Evolutionary conservation across 2,329 filamentous ascomycete genomes (phyloP), one percentile per base, ranked within the genome.

Genomic region (Graphilbum fragrans): DNA sequence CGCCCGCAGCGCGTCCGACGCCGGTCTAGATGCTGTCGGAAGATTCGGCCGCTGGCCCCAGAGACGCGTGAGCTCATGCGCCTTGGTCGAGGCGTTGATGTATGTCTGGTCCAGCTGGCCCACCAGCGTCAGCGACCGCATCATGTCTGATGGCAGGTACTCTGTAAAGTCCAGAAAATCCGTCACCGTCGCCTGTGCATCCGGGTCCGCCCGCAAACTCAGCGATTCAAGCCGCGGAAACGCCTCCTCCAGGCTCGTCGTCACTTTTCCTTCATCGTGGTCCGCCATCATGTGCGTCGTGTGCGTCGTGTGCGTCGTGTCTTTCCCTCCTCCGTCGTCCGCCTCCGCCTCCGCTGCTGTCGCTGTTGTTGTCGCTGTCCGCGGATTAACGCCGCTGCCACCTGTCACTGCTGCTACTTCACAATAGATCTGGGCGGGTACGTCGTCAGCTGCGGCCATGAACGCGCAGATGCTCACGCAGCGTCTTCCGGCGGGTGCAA

Each of bases 81-180:
- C 62, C 20, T 60, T 64, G 41, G 58, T 50, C 12, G 77, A 80
- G 8, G 72, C 67, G 38, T 75, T 61, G n/a, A 61, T 55, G 50
- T 81, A 78, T 16, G 59, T 65, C 47, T 70, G 56, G 55, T 82
- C 77, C 41, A 82, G 74, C 48, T 80, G 70, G 41, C 73, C 71
- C 46, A 83, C 77, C 31, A 82, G 64, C 4, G 74, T 79, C 35
- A 82, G 62, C 20, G 78, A 82, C 43, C 79, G 74, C 47, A 71
- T 65, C 52, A 82, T 71, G 53, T 82, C 79, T 39, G 77, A 74
- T 11, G 78, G 77, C 1, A 82, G 69, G 57, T 82, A 80, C 56
- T 83, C 79, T 50, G 76, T 80, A 49, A 77, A 78, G 55, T 82
- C 77, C 55, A 82, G 71, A 54, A 80, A 82, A 57, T 82, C 77